These are phyloP conservation scores for Alternaria atra DNA, from an alignment of 2,329 filamentous ascomycete species.

Conservation along the genomic window DNA sequence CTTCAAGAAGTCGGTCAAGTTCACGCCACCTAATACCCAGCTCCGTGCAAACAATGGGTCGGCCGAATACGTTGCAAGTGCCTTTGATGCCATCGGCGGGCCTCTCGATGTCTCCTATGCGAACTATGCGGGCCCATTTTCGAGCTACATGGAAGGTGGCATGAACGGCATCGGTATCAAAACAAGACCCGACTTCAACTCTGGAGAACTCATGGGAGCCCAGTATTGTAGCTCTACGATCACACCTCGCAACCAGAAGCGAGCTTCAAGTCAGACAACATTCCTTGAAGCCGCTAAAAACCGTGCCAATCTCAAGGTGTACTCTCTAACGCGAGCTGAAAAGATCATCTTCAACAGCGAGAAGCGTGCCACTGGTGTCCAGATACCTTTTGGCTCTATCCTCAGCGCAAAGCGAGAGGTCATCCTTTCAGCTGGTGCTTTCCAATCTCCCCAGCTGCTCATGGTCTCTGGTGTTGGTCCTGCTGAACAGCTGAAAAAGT, in stretches of 20 bases:
- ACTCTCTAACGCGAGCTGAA: constrained; percentile 43
- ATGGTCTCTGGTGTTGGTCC: constrained; percentile 52
- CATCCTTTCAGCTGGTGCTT: constrained; percentile 56
- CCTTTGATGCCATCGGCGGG: constrained; percentile 18
- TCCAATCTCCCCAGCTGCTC: constrained; percentile 54
- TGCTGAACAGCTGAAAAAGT: constrained; percentile 19
- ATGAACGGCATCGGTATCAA: constrained; percentile 27
- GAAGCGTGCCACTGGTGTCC: constrained; percentile 36
- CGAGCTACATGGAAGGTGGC: constrained; percentile 23
- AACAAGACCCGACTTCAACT: constrained; percentile 25
- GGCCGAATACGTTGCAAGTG: constrained; percentile 17
- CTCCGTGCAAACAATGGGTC: constrained; percentile 23
- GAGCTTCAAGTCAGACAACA: constrained; percentile 17
- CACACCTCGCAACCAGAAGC: constrained; percentile 21
- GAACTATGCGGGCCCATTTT: constrained; percentile 28
- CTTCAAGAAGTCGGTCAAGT: constrained; percentile 42
- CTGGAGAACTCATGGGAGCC: constrained; percentile 24
- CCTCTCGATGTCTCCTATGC: constrained; percentile 31
- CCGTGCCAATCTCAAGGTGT: constrained; percentile 32
- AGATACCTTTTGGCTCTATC: constrained; percentile 18
- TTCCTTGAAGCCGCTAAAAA: constrained; percentile 11
- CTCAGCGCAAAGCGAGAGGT: constrained; percentile 52
- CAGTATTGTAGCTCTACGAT: constrained; percentile 39
- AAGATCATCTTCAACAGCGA: constrained; percentile 47
- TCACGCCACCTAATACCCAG: constrained; percentile 35